Conservation (phyloP, 1,139 yeast species). For the Geotrichum carabidarum region DNA sequence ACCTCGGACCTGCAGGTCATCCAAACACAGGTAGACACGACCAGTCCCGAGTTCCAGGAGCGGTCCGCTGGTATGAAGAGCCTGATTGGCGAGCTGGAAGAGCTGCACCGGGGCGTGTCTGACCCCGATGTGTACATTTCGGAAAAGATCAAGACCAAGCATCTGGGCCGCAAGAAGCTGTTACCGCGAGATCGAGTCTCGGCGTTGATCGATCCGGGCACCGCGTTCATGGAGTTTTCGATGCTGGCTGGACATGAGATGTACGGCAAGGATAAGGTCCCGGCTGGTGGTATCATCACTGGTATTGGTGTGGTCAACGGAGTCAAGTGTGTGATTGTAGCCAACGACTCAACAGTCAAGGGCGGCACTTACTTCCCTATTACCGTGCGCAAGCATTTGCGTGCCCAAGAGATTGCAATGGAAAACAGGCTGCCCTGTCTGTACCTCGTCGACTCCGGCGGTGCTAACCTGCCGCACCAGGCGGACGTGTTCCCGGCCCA, state of each 20-base stretch:
- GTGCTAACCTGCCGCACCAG: constrained; percentile 38
- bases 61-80: constrained; percentile 26
- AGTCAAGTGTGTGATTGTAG: constrained; percentile 34
- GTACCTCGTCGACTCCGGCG: constrained; percentile 37
- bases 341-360: constrained; percentile 38
- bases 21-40: constrained; percentile 29
- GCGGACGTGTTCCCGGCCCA: constrained; percentile 38
- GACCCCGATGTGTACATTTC: constrained; percentile 29
- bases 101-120: constrained; percentile 27
- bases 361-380: constrained; percentile 40
- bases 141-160: constrained; percentile 39
- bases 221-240: constrained; percentile 35
- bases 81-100: constrained; percentile 24
- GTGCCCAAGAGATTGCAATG: constrained; percentile 37
- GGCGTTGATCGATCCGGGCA: constrained; percentile 35
- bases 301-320: constrained; percentile 37
- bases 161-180: constrained; percentile 33
- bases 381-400: constrained; percentile 36
- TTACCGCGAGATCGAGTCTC: constrained; percentile 36
- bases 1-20: constrained; percentile 24
- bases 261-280: constrained; percentile 34
- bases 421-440: constrained; percentile 36
- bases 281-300: constrained; percentile 37
- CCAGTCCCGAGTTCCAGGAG: constrained; percentile 30
- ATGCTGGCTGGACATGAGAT: constrained; percentile 34